Percentiles rank a stretch among this genome's conserved stretches.
These are phyloP conservation scores for Prunus campanulata DNA, from an alignment of 306 rosid species.

Conservation along the genomic window DNA sequence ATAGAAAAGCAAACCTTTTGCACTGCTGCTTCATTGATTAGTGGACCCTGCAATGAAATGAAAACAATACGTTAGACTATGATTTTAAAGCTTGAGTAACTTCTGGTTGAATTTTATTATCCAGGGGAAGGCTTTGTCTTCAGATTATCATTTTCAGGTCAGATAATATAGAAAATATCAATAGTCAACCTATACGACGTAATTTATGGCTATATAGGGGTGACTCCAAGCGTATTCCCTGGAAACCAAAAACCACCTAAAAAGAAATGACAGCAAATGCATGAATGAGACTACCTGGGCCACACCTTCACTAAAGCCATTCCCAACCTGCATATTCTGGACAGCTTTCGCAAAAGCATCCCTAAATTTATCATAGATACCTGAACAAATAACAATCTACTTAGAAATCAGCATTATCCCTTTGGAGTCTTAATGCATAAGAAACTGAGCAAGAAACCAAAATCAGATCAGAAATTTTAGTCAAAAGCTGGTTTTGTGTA, in stretches of 20 bases:
- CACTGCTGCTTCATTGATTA: slow-evolving; percentile 97
- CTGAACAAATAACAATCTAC: slow-evolving; percentile 32
- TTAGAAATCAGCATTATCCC: not conserved
- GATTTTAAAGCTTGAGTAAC: slow-evolving; percentile 1
- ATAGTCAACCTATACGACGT: not conserved
- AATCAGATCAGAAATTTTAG: not conserved
- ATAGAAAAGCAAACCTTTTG: slow-evolving; percentile 59
- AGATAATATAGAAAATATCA: not conserved
- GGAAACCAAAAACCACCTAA: slow-evolving; percentile 15
- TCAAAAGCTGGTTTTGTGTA: not conserved
- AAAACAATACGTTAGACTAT: slow-evolving; percentile 26
- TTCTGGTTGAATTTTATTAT: slow-evolving; percentile 16
- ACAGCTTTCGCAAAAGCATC: slow-evolving; percentile 70
- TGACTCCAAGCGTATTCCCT: not conserved
- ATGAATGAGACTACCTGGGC: slow-evolving; percentile 55
- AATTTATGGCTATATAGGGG: not conserved
- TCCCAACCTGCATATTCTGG: slow-evolving; percentile 81
- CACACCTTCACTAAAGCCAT: slow-evolving; percentile 89
- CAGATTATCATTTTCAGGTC: slow-evolving; percentile 16
- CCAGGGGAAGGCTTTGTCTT: not conserved
- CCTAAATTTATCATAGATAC: slow-evolving; percentile 81
- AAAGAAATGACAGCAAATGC: slow-evolving; percentile 13
- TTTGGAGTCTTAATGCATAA: not conserved
- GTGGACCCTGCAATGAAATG: slow-evolving; percentile 75
- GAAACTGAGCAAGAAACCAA: not conserved